Evolutionary conservation across 352 stramenopile species (phyloP).

Genomic region (Phytophthora megakarya): DNA sequence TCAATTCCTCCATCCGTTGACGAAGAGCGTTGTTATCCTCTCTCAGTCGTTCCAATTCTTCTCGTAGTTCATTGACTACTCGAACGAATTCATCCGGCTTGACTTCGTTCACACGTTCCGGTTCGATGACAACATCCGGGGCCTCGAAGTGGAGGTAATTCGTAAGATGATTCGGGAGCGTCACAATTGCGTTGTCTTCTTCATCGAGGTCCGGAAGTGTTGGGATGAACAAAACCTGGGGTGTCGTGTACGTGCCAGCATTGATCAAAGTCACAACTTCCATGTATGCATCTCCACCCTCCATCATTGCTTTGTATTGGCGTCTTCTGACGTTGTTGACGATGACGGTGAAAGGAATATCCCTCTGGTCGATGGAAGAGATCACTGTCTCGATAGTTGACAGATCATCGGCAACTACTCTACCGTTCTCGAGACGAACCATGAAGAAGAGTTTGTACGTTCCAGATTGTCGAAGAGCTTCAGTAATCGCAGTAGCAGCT

Average conservation of each 20-base stretch:
- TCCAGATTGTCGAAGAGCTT: constrained; percentile 18
- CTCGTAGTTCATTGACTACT: not conserved
- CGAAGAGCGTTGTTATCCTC: not conserved
- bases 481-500: constrained; percentile 14
- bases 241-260: constrained; percentile 5
- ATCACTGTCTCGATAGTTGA: constrained; percentile 29
- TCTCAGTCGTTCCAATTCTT: not conserved
- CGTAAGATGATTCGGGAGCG: not conserved
- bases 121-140: not conserved
- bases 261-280: constrained; percentile 22
- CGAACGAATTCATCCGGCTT: not conserved
- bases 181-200: not conserved
- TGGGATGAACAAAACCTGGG: constrained; percentile 21
- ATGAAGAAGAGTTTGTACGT: constrained; percentile 38
- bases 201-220: not conserved
- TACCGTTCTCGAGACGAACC: constrained; percentile 26
- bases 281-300: constrained; percentile 5
- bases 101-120: not conserved
- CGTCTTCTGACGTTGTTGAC: constrained; percentile 28
- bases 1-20: not conserved
- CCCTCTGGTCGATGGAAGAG: constrained; percentile 11
- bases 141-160: not conserved
- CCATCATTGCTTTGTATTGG: constrained; percentile 17
- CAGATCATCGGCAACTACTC: constrained; percentile 22
- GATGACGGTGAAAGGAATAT: constrained; percentile 22